Percentiles rank a stretch among this genome's conserved stretches.
These are phyloP conservation scores for Carnegiea gigantea DNA, from an alignment of 179 eudicot species.

Conservation along the genomic window DNA sequence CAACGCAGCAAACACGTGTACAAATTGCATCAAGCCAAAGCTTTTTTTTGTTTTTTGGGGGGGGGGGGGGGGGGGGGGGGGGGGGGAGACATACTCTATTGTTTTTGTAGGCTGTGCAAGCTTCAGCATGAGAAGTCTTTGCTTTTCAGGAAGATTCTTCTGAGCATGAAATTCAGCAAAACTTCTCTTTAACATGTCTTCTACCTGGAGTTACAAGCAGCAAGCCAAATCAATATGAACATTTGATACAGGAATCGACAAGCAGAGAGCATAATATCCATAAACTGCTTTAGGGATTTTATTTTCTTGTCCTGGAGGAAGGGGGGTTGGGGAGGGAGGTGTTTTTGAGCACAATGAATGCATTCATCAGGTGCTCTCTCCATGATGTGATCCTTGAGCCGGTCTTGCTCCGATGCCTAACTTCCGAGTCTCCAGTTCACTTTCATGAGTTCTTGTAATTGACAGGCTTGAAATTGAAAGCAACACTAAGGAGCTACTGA, in stretches of 20 bases:
- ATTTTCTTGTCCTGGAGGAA: not conserved
- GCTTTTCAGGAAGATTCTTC: conserved; percentile 91
- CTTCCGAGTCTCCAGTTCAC: not conserved
- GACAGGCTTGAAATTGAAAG: not conserved
- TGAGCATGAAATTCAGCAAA: conserved; percentile 99
- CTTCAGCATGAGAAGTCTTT: conserved; percentile 79
- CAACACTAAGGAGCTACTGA: not conserved
- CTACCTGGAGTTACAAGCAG: conserved; percentile 54
- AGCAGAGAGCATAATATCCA: not conserved
- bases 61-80: too few relatives aligned
- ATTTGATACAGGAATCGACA: not conserved
- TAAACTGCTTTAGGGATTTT: not conserved
- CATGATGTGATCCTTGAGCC: not conserved
- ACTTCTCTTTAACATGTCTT: conserved; percentile 99
- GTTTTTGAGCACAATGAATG: not conserved
- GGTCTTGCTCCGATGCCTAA: not conserved
- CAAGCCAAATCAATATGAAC: conserved; percentile 13
- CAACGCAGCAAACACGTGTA: not conserved
- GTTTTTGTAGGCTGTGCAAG: conserved; percentile 84
- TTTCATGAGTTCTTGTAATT: not conserved
- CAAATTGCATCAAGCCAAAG: not conserved
- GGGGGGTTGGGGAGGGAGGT: not conserved
- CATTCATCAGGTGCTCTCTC: not conserved
- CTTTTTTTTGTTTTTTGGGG: not conserved
- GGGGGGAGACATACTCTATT: conserved; percentile 58